Conservation (phyloP, 192 early-diverging fungal species). For the Coemansia sp. region DNA sequence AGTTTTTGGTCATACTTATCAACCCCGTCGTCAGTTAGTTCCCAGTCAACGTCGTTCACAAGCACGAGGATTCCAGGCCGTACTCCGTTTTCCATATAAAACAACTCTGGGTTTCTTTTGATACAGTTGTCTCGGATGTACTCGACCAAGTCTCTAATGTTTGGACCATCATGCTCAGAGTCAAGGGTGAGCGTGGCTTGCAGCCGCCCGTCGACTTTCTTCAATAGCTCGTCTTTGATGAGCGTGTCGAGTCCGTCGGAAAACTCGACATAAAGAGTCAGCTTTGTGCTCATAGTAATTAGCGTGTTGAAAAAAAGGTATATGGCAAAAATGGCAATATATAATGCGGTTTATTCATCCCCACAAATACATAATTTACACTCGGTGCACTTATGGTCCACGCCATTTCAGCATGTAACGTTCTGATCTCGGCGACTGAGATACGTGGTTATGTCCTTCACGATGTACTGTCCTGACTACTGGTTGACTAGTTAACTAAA, state of each 20-base stretch:
- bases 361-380: no score
- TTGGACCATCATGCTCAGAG: conserved; percentile 24
- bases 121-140: conserved; percentile 71
- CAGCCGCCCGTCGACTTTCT: conserved; percentile 15
- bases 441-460: no score
- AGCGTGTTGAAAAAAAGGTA: no score
- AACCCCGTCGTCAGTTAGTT: conserved; percentile 80
- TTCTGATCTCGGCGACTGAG: no score
- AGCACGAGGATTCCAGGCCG: conserved; percentile 93
- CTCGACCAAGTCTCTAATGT: conserved; percentile 67
- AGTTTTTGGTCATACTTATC: conserved; percentile 83
- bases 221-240: conserved; percentile 70
- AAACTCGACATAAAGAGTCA: conserved; percentile 26
- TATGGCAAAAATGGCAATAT: no score
- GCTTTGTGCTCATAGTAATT: not conserved
- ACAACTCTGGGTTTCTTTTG: conserved; percentile 75
- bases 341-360: no score
- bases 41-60: conserved; percentile 96
- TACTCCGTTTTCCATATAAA: conserved; percentile 79
- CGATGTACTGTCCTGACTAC: no score
- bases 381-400: not conserved
- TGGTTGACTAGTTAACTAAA: no score
- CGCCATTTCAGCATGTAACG: not conserved
- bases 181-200: not conserved
- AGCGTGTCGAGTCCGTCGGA: conserved; percentile 92